Conservation (phyloP, 78 protist genomes). For the Trichosphaerium sp. region DNA sequence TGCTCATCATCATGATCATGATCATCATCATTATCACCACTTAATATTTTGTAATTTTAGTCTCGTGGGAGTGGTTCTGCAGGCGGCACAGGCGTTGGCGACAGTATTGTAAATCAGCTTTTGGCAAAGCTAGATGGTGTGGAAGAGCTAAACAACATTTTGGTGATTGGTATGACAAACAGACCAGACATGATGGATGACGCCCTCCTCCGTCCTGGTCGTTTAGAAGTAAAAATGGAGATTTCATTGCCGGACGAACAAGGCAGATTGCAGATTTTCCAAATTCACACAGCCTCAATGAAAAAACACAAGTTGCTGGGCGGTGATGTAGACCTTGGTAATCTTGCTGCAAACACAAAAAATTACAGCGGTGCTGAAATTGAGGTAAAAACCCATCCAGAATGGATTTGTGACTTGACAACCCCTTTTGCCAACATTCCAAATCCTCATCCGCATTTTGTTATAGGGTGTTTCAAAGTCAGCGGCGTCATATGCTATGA, state of each 20-base stretch:
- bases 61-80: too few species aligned
- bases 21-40: too few species aligned
- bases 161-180: slow-evolving; percentile 98
- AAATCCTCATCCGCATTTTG: slow-evolving; percentile 39
- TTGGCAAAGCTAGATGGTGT: slow-evolving; percentile 98
- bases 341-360: slow-evolving; percentile 77
- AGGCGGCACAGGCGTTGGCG: slow-evolving; percentile 88
- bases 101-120: slow-evolving; percentile 96
- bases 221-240: slow-evolving; percentile 94
- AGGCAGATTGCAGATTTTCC: slow-evolving; percentile 88
- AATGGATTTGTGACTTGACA: not conserved
- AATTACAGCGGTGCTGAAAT: slow-evolving; percentile 94
- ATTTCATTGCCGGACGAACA: slow-evolving; percentile 92
- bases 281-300: slow-evolving; percentile 85
- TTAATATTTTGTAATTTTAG: too few species aligned
- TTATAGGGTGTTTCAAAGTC: slow-evolving; percentile 77
- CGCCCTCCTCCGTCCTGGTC: slow-evolving; percentile 95
- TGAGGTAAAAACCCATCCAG: slow-evolving; percentile 15
- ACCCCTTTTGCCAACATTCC: not conserved
- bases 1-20: slow-evolving; percentile 23
- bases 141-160: slow-evolving; percentile 92
- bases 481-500: slow-evolving; percentile 78
- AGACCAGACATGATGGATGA: slow-evolving; percentile 92
- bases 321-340: slow-evolving; percentile 63
- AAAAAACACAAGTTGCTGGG: slow-evolving; percentile 35